Conservation (phyloP, 2,329 filamentous ascomycete genomes). For the Aspergillus ochraceoroseus region DNA sequence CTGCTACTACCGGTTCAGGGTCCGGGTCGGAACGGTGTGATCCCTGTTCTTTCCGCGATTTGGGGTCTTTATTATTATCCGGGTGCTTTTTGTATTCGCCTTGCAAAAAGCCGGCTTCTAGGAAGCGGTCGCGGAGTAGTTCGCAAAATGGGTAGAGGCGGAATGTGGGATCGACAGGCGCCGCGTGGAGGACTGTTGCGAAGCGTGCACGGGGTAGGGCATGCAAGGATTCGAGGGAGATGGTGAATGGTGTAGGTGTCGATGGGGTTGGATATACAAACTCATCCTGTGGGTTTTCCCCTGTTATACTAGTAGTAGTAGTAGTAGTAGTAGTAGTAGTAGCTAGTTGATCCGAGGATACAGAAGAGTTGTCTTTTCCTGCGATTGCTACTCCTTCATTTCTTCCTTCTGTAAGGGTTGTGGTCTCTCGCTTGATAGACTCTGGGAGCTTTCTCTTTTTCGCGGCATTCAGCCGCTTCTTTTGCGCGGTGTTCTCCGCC, state of each 20-base stretch:
- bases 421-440: not conserved
- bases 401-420: too few relatives aligned
- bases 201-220: conserved; percentile 35
- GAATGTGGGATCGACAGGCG: conserved; percentile 37
- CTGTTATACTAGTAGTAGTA: not conserved
- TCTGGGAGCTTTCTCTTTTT: not conserved
- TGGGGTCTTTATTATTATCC: not conserved
- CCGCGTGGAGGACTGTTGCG: conserved; percentile 41
- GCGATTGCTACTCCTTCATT: too few relatives aligned
- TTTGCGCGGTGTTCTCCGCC: conserved; percentile 27
- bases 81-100: conserved; percentile 25
- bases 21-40: not conserved
- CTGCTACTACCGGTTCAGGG: conserved; percentile 3
- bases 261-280: too few relatives aligned
- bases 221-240: conserved; percentile 44
- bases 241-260: conserved; percentile 28
- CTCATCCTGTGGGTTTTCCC: not conserved
- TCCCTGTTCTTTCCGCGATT: conserved; percentile 2
- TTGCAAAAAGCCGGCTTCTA: conserved; percentile 42
- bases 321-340: not conserved
- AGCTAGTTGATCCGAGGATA: too few relatives aligned
- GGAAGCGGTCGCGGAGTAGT: conserved; percentile 40
- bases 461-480: not conserved
- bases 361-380: too few relatives aligned
- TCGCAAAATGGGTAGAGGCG: conserved; percentile 43